A percentile compares a stretch with the other conserved stretches of the same genome.
Evolutionary conservation across 2,329 filamentous ascomycete species (phyloP).

Genomic region (Fonsecaea pedrosoi): DNA sequence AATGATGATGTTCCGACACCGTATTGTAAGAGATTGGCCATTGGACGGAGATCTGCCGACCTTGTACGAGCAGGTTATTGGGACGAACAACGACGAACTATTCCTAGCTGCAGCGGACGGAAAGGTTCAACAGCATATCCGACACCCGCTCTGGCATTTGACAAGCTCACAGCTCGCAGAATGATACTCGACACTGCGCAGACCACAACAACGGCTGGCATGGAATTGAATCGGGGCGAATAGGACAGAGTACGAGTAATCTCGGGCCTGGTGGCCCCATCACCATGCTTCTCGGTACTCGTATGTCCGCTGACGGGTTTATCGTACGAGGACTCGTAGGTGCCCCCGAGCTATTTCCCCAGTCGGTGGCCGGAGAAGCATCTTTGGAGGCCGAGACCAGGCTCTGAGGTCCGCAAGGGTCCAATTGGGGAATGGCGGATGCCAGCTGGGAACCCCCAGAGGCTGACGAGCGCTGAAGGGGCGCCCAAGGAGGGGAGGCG

Average conservation of each 20-base stretch:
- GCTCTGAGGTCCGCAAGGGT: not conserved
- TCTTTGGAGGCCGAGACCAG: conserved; percentile 14
- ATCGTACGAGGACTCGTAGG: not conserved
- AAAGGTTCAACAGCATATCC: conserved; percentile 10
- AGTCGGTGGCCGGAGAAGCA: not conserved
- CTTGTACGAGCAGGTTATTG: not conserved
- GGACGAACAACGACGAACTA: conserved; percentile 10
- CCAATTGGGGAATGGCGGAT: conserved; percentile 10
- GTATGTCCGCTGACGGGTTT: conserved; percentile 6
- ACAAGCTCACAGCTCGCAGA: not conserved
- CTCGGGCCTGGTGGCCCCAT: no score
- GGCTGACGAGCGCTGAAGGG: not conserved
- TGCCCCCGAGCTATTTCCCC: not conserved
- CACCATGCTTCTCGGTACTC: no score
- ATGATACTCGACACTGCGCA: not conserved
- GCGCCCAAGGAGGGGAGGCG: not conserved
- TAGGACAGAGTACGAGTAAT: not conserved
- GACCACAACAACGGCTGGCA: not conserved
- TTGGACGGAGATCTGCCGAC: conserved; percentile 14
- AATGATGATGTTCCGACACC: conserved; percentile 16
- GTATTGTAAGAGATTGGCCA: conserved; percentile 2
- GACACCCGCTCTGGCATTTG: not conserved
- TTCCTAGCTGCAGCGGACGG: conserved; percentile 18
- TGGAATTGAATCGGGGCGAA: not conserved
- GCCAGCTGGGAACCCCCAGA: conserved; percentile 15